Conservation (phyloP, 805 yeast genomes). For the Cyberlindnera sargentensis region DNA sequence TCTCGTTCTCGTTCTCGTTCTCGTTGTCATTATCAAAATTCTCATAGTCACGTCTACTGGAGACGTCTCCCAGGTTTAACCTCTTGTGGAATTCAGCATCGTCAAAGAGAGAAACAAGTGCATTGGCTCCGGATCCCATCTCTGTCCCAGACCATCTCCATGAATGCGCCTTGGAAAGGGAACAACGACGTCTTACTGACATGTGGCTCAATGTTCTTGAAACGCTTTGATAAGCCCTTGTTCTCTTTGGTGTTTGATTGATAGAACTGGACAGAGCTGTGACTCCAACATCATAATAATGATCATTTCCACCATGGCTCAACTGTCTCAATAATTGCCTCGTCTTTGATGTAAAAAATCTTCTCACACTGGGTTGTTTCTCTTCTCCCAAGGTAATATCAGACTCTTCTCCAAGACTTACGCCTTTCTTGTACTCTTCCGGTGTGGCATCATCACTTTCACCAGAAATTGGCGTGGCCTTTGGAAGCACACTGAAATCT, state of each 20-base stretch:
- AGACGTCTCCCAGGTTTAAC: constrained; percentile 3
- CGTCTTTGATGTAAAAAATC: constrained; percentile 3
- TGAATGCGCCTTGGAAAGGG: background rate
- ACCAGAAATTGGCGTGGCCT: background rate
- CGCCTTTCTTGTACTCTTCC: background rate
- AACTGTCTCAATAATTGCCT: constrained; percentile 6
- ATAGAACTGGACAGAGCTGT: too few relatives aligned
- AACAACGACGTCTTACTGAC: too few relatives aligned
- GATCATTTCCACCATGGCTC: too few relatives aligned
- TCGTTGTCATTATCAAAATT: too few relatives aligned
- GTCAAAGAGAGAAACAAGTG: constrained; percentile 6
- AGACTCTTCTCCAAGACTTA: background rate
- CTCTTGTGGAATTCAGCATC: constrained; percentile 9
- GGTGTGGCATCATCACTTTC: background rate
- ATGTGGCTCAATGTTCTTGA: too few relatives aligned
- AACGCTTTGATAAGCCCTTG: too few relatives aligned
- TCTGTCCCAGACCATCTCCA: background rate
- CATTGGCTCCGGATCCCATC: background rate
- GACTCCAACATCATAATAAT: too few relatives aligned
- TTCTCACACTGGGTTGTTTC: too few relatives aligned
- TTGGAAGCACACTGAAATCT: background rate
- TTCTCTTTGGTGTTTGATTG: too few relatives aligned
- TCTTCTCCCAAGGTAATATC: background rate
- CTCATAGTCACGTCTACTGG: background rate
- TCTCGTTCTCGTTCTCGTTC: too few relatives aligned